Conservation (phyloP, 257 asterid species). For the Dorcoceras hygrometricum region DNA sequence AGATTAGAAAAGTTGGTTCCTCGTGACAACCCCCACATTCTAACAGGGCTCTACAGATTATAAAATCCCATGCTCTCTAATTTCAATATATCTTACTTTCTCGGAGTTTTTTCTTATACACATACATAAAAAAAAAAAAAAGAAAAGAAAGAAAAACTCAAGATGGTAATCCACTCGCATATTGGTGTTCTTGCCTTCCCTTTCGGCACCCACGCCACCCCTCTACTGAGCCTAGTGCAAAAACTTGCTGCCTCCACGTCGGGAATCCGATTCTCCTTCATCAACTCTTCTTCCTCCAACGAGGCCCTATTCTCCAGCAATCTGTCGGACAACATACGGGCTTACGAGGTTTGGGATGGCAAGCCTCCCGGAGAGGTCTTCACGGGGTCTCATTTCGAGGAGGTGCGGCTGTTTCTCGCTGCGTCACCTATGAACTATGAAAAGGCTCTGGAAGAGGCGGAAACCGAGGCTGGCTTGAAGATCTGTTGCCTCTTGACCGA, state of each 20-base stretch:
- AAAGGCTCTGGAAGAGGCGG: conserved; percentile 42
- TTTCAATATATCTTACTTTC: background rate
- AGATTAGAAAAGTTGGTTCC: background rate
- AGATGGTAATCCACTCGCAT: conserved; percentile 42
- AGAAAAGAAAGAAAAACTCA: background rate
- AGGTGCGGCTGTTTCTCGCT: conserved; percentile 40
- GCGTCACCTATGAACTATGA: conserved; percentile 55
- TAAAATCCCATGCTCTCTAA: conserved; percentile 13
- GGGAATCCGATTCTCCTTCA: conserved; percentile 40
- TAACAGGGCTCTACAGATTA: no score
- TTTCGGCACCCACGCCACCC: conserved; percentile 70
- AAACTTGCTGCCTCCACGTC: conserved; percentile 49
- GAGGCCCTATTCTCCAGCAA: conserved; percentile 10
- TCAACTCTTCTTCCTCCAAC: conserved; percentile 48
- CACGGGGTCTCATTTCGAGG: conserved; percentile 44
- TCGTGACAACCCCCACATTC: conserved; percentile 27
- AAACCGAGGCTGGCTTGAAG: conserved; percentile 37
- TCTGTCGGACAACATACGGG: conserved; percentile 27
- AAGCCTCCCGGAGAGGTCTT: conserved; percentile 36
- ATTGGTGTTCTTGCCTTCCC: conserved; percentile 76
- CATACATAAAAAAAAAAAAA: background rate
- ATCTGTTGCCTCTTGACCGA: conserved; percentile 54
- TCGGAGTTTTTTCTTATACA: background rate
- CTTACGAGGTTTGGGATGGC: conserved; percentile 55
- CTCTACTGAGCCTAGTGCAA: conserved; percentile 45